Percentiles rank a stretch among this genome's conserved stretches.
These are phyloP conservation scores for Wickerhamiella azyma DNA, from an alignment of 805 yeast genomes.

Conservation along the genomic window DNA sequence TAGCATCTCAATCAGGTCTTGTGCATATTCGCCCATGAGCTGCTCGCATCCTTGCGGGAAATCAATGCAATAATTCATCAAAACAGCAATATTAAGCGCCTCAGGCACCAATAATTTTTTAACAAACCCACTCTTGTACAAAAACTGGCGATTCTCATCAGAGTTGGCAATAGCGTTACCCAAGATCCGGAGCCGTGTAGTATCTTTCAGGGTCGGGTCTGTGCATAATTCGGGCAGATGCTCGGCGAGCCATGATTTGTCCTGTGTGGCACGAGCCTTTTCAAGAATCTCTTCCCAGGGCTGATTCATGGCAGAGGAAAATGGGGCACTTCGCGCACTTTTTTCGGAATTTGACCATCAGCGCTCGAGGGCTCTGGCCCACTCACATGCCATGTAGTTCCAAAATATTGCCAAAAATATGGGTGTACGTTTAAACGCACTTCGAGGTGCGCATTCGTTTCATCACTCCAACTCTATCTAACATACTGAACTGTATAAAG, in stretches of 20 bases:
- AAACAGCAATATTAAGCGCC: conserved; percentile 1
- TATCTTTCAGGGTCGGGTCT: conserved; percentile 1
- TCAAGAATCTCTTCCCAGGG: conserved; percentile 7
- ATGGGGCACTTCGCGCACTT: too few species aligned
- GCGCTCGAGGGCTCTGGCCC: too few species aligned
- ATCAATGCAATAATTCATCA: conserved; percentile 3
- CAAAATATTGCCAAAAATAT: background rate
- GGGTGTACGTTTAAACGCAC: background rate
- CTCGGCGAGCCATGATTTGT: background rate
- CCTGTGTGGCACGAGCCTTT: conserved; percentile 3
- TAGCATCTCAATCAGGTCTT: background rate
- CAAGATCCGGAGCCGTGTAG: conserved; percentile 5
- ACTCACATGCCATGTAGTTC: too few species aligned
- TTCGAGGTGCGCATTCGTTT: background rate
- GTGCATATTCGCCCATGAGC: background rate
- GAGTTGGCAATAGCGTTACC: conserved; percentile 9
- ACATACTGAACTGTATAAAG: background rate
- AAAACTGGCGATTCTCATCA: background rate
- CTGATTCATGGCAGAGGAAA: background rate
- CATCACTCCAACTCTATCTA: background rate
- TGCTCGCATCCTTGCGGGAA: background rate
- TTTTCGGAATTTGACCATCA: too few species aligned
- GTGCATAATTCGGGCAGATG: conserved; percentile 2
- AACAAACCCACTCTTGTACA: conserved; percentile 1
- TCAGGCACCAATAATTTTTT: conserved; percentile 3